Evolutionary conservation across 2,329 filamentous ascomycete species (phyloP).

Genomic region (Colletotrichum somersetense): DNA sequence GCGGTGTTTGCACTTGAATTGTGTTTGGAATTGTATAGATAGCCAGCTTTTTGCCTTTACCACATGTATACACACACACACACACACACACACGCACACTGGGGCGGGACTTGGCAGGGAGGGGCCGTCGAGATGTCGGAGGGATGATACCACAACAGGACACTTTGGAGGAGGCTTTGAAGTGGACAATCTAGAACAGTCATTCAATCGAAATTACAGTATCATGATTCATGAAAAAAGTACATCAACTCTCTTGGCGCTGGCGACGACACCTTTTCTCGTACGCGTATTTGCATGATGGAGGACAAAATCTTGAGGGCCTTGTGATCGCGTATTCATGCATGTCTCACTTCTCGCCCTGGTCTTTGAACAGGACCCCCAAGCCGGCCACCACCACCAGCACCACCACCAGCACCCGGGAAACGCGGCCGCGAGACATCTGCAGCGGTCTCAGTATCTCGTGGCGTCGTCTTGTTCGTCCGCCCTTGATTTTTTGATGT

Average conservation of each 20-base stretch:
- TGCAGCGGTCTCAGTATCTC: slow-evolving; percentile 20
- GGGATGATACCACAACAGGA: slow-evolving; percentile 30
- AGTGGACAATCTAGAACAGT: slow-evolving; percentile 13
- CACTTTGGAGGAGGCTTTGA: background rate
- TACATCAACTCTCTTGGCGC: background rate
- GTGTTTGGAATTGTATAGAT: slow-evolving; percentile 14
- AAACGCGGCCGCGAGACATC: slow-evolving; percentile 4
- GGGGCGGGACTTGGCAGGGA: background rate
- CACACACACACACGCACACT: too few relatives aligned
- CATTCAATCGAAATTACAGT: slow-evolving; percentile 8
- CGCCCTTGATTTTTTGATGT: background rate
- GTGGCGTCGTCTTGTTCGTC: slow-evolving; percentile 30
- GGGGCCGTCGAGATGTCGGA: background rate
- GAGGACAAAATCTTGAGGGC: background rate
- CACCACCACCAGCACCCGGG: background rate
- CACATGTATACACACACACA: slow-evolving; percentile 9
- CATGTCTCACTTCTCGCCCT: slow-evolving; percentile 32
- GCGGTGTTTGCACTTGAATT: background rate
- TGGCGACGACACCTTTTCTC: background rate
- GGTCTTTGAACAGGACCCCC: background rate
- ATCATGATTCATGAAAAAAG: slow-evolving; percentile 2
- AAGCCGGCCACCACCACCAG: background rate
- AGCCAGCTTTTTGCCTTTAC: slow-evolving; percentile 26
- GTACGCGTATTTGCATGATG: background rate
- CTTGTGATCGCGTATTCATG: slow-evolving; percentile 30